These are phyloP conservation scores for Paecilomyces variotii DNA, from an alignment of 2,329 filamentous ascomycete species.

Conservation along the genomic window DNA sequence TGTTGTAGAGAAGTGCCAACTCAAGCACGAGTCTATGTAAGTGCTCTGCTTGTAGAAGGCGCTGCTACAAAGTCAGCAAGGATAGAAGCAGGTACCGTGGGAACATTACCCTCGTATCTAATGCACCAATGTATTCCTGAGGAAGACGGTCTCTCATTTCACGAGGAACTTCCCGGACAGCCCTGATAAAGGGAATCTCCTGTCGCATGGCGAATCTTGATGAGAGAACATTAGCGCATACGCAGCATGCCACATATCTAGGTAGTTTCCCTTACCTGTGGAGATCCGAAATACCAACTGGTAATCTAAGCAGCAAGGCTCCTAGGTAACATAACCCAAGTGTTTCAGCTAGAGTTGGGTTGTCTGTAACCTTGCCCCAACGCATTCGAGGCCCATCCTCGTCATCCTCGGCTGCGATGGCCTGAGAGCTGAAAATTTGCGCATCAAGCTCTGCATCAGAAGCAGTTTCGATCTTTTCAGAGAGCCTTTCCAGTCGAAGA, in stretches of 20 bases:
- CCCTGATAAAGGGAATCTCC: slow-evolving; percentile 63
- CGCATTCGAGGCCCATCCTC: slow-evolving; percentile 25
- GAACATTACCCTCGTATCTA: slow-evolving; percentile 31
- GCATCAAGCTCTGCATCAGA: slow-evolving; percentile 28
- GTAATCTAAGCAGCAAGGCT: slow-evolving; percentile 64
- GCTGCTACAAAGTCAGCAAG: slow-evolving; percentile 11
- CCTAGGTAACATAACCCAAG: slow-evolving; percentile 74
- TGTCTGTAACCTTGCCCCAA: slow-evolving; percentile 24
- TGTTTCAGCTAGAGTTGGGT: slow-evolving; percentile 66
- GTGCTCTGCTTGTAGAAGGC: slow-evolving; percentile 42
- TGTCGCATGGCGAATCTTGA: slow-evolving; percentile 51
- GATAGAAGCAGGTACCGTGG: not conserved
- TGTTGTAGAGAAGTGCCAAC: slow-evolving; percentile 55
- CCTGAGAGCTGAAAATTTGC: slow-evolving; percentile 53
- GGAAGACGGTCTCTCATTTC: slow-evolving; percentile 40
- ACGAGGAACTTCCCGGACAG: slow-evolving; percentile 39
- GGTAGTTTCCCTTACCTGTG: slow-evolving; percentile 30
- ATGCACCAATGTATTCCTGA: slow-evolving; percentile 28
- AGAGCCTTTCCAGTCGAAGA: slow-evolving; percentile 57
- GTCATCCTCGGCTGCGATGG: slow-evolving; percentile 41
- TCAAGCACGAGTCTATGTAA: slow-evolving; percentile 59
- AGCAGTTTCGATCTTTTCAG: slow-evolving; percentile 34
- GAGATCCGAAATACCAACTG: slow-evolving; percentile 67
- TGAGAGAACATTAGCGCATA: not conserved
- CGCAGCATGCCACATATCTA: not conserved